Base-by-base conservation (phyloP, 768 basidiomycete genomes). In the Amanita fuliginea region DNA sequence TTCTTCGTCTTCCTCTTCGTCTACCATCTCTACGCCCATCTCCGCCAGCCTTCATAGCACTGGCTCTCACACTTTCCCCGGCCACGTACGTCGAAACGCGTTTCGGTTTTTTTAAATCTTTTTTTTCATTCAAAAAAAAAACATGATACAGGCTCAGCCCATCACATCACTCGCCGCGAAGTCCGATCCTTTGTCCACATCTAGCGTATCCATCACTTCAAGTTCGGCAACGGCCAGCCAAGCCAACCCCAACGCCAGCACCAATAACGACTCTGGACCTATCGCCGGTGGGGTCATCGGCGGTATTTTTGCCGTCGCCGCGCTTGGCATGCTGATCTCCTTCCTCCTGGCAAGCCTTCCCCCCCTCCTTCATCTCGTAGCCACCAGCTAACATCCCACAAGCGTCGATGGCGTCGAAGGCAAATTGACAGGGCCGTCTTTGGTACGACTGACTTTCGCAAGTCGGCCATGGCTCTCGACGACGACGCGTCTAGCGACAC, bases 391-490 rank as follows among this genome's bases (percentile, higher is more conserved):
- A 39, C 46, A 22, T 47, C 43, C 42, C 53, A 21, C 53, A 78
- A n/a, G 70, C 72, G 73, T 46, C 74, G 72, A 34, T 66, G 64
- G 32, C 65, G 69, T 42, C 66, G 67, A 54, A 67, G 64, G 16
- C 62, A 68, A n/a, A 66, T 67, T 0, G 71, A 73, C 22, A 47
- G 46, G 11, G 58, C 62, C 42, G 63, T 58, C 16, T 87, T 84
- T 62, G 72, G 77, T 53, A 63, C 80, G 1, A 61, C 65, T 39
- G 73, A 73, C 8, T 84, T 84, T 71, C 75, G 77, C 46, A 78
- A 80, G 46, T 86, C 84, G 11, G 76, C 75, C n/a, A 59, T 80
- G 13, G 61, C 84, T 19, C 64, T 80, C 19, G 67, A 77, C 42
- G 81, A 83, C 64, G 81, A 83, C 65, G 22, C 66, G 66, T 4